Base-by-base conservation (phyloP, 345 rosid species). In the rapeseed (Brassica napus) region DNA sequence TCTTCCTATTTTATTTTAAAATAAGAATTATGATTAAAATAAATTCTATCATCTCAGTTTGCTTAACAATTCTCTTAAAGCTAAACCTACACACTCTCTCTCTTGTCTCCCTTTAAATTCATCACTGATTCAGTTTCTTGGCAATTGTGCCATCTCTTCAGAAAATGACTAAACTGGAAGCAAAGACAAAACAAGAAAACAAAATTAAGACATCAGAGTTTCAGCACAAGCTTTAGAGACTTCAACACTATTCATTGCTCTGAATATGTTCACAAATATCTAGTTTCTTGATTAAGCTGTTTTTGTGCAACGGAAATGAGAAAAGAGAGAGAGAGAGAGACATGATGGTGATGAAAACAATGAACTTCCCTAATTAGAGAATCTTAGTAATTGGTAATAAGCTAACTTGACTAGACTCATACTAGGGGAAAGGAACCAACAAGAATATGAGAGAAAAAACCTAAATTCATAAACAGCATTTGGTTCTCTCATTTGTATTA, bases 111-210 rank as follows among this genome's bases (percentile, higher is more conserved):
- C 80, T 66, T 71, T 77, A 70, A 77, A 76, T 67, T 73, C 86
- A 82, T 84, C 72, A 79, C 80, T 57, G 71, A 85, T 83, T 65
- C 73, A 84, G 66, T 72, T 61, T 83, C 77, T 81, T 71, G 87
- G 85, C 82, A 71, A 73, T 39, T 73, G 89, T 81, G 84, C 83
- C 84, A 32, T 47, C 78, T 77, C 83, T 65, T 44, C 34, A 2
- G 62, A 49, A 76, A 62, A 61, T 30, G 68, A 64, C 72, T 42
- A 75, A 63, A 69, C 49, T 74, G 37, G 18, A 62, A 74, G 75
- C 65, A 73, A 73, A 79, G 71, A 62, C 75, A 68, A 79, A 79
- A 69, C 71, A 62, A 57, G 58, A 49, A 71, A 63, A 63, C 4
- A 34, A 47, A 49, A 28, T 7, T 4, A 67, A 67, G n/a, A 69